Base-by-base conservation (phyloP, 2,329 filamentous ascomycete genomes). In the Aotearoamyces nothofagi region DNA sequence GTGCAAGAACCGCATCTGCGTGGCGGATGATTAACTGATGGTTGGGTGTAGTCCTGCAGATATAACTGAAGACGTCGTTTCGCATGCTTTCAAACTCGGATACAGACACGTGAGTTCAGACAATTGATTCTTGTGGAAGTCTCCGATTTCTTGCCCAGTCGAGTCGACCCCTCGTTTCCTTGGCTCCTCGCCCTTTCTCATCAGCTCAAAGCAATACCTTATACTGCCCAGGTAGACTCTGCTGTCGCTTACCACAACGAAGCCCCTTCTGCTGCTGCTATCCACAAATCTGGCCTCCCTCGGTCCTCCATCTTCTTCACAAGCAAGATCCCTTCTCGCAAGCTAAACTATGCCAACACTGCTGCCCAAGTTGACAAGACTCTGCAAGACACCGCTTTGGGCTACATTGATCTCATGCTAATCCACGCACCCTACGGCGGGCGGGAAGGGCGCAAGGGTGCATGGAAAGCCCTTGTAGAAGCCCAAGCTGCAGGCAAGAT, bases 321-420 rank as follows among this genome's bases (percentile, higher is more conserved):
- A 5, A 69, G 61, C 35, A 76, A 76, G 44, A 59, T 75, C 5
- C 63, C 63, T 4, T 54, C 58, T 2, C 19, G n/a, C 7, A 52
- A 46, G 9, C 58, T 69, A 44, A 62, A 61, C 36, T 90, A 87
- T 44, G 63, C 74, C 9, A 64, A 58, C 33, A 65, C 78, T 13
- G 73, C 71, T 49, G 58, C 60, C 10, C 66, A 73, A 38, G 63
- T 92, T 38, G 55, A 75, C 38, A 56, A 63, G 30, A 78, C 73
- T 10, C 55, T 86, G 13, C 53, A 60, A 29, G 61, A 70, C 34
- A 40, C 38, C 0, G 65, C 68, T 9, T 57, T 80, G 4, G 66
- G 60, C 13, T 81, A 80, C 48, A 61, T 80, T 37, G 75, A 82
- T 42, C 60, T 81, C 32, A 65, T 66, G 50, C 61, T 77, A 12